Conservation (phyloP, 257 asterid genomes). For the Solanum etuberosum region DNA sequence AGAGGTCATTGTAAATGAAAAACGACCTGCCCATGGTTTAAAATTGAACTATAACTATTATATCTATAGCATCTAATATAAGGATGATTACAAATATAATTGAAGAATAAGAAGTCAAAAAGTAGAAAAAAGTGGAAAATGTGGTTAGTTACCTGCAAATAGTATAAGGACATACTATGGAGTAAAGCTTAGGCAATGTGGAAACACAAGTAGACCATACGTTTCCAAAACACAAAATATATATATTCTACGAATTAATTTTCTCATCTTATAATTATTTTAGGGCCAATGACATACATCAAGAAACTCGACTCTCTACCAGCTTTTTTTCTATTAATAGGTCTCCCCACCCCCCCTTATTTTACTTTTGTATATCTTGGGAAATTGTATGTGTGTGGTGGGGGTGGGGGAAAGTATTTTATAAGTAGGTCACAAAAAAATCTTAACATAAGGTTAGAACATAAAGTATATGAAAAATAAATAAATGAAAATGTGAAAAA, state of each 20-base stretch:
- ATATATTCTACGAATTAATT: neutral
- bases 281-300: constrained; percentile 9
- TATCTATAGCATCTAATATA: neutral
- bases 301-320: constrained; percentile 18
- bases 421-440: neutral
- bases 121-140: neutral
- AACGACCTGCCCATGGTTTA: neutral
- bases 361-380: neutral
- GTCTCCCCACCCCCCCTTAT: neutral
- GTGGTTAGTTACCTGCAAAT: constrained; percentile 13
- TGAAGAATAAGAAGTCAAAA: neutral
- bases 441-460: neutral
- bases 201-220: constrained; percentile 28
- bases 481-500: neutral
- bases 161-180: constrained; percentile 7
- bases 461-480: neutral
- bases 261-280: neutral
- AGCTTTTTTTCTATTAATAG: neutral
- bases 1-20: neutral
- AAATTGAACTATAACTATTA: neutral
- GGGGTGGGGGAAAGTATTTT: neutral
- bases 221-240: constrained; percentile 4
- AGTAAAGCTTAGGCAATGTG: constrained; percentile 47
- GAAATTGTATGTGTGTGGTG: neutral
- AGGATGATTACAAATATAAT: neutral